phyloP scores from a whole-genome alignment of 129 eudicot species.

The Oenanthe sinensis region DNA sequence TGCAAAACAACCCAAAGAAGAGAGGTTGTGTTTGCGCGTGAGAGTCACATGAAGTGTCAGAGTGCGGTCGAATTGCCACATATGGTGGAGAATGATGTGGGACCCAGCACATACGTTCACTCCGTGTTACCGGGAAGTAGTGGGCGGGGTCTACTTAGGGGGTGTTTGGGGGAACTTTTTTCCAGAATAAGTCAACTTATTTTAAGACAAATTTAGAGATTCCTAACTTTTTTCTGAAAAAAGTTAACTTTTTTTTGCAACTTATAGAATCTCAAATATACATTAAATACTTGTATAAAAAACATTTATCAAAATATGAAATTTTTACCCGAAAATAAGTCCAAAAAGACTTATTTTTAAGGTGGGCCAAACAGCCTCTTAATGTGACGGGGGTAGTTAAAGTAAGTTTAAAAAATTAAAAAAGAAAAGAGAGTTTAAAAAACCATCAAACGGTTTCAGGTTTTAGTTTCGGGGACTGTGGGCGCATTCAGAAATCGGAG shows the following conservation, averaged over 20 bases:
- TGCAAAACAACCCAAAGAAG: slow-evolving; percentile 12
- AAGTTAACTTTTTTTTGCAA: too few species aligned
- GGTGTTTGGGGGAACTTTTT: too few species aligned
- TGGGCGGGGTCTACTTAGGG: background rate
- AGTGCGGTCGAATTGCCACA: slow-evolving; percentile 81
- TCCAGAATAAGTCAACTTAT: too few species aligned
- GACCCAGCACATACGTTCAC: slow-evolving; percentile 14
- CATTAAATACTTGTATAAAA: too few species aligned
- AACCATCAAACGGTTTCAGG: slow-evolving; percentile 37
- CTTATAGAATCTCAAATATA: too few species aligned
- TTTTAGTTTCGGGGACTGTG: slow-evolving; percentile 26
- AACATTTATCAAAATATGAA: too few species aligned
- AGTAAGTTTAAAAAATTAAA: background rate
- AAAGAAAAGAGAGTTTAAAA: slow-evolving; percentile 2
- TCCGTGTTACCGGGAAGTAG: slow-evolving; percentile 67
- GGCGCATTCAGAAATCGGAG: slow-evolving; percentile 14
- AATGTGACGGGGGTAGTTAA: slow-evolving; percentile 13
- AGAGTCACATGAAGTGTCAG: slow-evolving; percentile 28
- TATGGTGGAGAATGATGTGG: slow-evolving; percentile 22
- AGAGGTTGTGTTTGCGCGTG: slow-evolving; percentile 23
- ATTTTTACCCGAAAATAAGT: too few species aligned
- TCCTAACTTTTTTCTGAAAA: too few species aligned
- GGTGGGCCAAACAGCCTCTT: too few species aligned
- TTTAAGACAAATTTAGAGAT: too few species aligned
- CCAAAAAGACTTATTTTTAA: too few species aligned